Percentiles rank a stretch among this genome's conserved stretches.
Evolutionary conservation across 257 asterid genomes (phyloP).

Genomic region (Plantago elongata): DNA sequence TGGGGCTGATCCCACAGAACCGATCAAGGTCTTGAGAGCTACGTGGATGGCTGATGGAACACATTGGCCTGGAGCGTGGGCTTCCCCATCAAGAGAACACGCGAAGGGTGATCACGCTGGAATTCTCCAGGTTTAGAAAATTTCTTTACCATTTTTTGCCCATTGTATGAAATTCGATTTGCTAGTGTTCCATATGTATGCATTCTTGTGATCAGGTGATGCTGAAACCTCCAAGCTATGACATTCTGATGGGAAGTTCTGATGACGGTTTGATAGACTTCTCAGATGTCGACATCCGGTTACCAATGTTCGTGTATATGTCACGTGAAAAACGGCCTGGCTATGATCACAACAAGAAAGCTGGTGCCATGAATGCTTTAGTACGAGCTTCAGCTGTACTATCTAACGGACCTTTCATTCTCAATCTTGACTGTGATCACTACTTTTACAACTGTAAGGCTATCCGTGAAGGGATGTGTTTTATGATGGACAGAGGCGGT

Average conservation of each 20-base stretch:
- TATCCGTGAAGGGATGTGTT: conserved; percentile 66
- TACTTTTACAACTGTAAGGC: conserved; percentile 49
- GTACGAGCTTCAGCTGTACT: conserved; percentile 54
- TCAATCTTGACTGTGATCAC: conserved; percentile 64
- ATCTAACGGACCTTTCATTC: conserved; percentile 59
- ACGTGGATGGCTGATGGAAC: conserved; percentile 84
- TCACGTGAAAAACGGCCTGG: conserved; percentile 61
- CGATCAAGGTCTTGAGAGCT: conserved; percentile 44
- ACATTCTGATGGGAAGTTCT: conserved; percentile 37
- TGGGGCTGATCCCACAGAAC: conserved; percentile 40
- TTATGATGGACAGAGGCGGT: conserved; percentile 72
- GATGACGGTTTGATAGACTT: conserved; percentile 48
- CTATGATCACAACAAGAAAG: conserved; percentile 66
- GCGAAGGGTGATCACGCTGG: conserved; percentile 65
- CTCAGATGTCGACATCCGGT: conserved; percentile 47
- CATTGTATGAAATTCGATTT: not conserved
- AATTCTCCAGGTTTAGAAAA: conserved; percentile 37
- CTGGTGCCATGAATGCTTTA: conserved; percentile 68
- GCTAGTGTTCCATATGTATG: not conserved
- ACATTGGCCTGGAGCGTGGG: conserved; percentile 71
- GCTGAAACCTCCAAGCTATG: conserved; percentile 58
- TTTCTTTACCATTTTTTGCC: not conserved
- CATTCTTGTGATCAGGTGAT: conserved; percentile 30
- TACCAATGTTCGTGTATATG: conserved; percentile 56
- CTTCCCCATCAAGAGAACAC: conserved; percentile 34